Percentiles rank a stretch among this genome's conserved stretches.
phyloP scores from a whole-genome alignment of 1,284 basidiomycete species.

The Tylopilus orsonianus region DNA sequence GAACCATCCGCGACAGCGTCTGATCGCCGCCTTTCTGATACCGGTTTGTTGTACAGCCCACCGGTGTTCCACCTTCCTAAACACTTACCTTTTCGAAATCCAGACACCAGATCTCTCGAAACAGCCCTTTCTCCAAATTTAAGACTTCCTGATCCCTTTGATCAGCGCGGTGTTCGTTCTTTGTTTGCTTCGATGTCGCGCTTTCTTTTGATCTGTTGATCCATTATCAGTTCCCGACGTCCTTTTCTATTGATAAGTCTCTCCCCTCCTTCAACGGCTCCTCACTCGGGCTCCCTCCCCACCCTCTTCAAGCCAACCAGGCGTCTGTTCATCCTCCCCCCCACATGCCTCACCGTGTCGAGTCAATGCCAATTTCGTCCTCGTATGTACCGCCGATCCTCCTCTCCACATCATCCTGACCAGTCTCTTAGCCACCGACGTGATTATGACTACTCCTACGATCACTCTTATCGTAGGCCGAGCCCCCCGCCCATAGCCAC shows the following conservation, averaged over 20 bases:
- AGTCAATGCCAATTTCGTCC: constrained; percentile 30
- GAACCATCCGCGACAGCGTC: constrained; percentile 25
- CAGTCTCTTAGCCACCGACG: constrained; percentile 37
- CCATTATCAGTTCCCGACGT: constrained; percentile 38
- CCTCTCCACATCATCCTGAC: constrained; percentile 9
- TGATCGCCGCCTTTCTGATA: constrained; percentile 37
- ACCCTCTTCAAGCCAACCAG: constrained; percentile 8
- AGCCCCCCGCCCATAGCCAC: constrained; percentile 57
- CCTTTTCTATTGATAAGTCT: constrained; percentile 36
- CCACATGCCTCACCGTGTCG: constrained; percentile 37
- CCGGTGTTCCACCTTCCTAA: constrained; percentile 28
- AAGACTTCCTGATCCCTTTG: constrained; percentile 37
- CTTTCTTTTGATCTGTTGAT: constrained; percentile 40
- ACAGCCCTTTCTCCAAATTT: constrained; percentile 35
- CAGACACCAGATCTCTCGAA: constrained; percentile 35
- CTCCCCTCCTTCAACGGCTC: constrained; percentile 14
- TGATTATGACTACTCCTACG: constrained; percentile 40
- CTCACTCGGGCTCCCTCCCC: constrained; percentile 19
- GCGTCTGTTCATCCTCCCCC: constrained; percentile 2
- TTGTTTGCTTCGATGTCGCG: constrained; percentile 38
- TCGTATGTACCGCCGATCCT: constrained; percentile 29
- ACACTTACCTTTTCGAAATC: constrained; percentile 29
- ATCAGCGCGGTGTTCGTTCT: constrained; percentile 39
- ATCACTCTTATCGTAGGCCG: constrained; percentile 43
- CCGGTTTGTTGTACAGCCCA: constrained; percentile 31